These are phyloP conservation scores for Yamadazyma conglobata DNA, from an alignment of 1,139 yeast species.

Conservation along the genomic window DNA sequence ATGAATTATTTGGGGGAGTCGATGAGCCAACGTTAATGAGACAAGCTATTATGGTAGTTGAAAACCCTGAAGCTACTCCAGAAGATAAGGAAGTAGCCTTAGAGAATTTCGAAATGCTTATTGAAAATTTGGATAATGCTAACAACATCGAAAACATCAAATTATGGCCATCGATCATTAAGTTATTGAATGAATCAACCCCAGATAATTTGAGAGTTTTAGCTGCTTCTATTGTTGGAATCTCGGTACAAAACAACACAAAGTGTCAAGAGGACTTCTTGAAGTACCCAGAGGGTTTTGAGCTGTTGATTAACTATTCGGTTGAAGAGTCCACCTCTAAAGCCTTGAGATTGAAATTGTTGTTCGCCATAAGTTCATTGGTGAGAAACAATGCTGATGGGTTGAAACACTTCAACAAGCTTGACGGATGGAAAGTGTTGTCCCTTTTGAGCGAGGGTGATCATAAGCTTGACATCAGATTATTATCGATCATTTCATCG, in stretches of 20 bases:
- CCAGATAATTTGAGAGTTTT: constrained; percentile 43
- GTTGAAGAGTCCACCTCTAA: constrained; percentile 20
- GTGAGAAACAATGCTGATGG: constrained; percentile 68
- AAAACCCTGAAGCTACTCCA: constrained; percentile 56
- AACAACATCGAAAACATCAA: constrained; percentile 82
- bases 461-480: constrained; percentile 48
- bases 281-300: constrained; percentile 49
- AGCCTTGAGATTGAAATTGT: constrained; percentile 54
- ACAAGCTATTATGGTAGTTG: constrained; percentile 62
- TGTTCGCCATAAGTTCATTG: constrained; percentile 74
- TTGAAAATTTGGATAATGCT: constrained; percentile 93
- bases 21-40: constrained; percentile 88
- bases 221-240: constrained; percentile 77
- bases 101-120: constrained; percentile 90
- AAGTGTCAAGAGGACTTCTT: constrained; percentile 65
- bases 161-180: constrained; percentile 71
- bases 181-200: constrained; percentile 32
- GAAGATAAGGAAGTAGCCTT: constrained; percentile 73
- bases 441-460: constrained; percentile 19
- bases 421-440: constrained; percentile 59
- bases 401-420: constrained; percentile 50
- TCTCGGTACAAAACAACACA: constrained; percentile 89
- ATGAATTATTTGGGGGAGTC: constrained; percentile 75
- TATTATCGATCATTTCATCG: constrained; percentile 56
- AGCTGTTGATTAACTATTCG: constrained; percentile 40